phyloP scores from a whole-genome alignment of 164 flowering plant genomes.

The Malania oleifera region DNA sequence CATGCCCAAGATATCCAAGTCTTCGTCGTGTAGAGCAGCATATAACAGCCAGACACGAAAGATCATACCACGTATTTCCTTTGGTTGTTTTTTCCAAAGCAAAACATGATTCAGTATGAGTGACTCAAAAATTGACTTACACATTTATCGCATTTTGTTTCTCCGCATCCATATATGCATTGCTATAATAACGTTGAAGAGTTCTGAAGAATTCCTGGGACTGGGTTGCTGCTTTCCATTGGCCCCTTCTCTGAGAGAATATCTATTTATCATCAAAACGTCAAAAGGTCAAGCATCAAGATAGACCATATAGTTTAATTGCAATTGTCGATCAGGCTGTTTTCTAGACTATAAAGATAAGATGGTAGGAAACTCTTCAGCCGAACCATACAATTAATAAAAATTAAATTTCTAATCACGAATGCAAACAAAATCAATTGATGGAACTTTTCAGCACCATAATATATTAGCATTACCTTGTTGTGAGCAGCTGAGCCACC shows the following conservation, averaged over 20 bases:
- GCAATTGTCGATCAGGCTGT: no score
- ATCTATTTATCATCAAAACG: conserved; percentile 22
- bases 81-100: no score
- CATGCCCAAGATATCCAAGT: no score
- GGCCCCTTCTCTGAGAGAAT: conserved; percentile 54
- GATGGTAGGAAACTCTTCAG: neutral
- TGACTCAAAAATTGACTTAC: no score
- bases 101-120: no score
- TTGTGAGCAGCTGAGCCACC: conserved; percentile 64
- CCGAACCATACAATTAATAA: neutral
- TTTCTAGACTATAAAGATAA: neutral
- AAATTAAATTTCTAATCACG: neutral
- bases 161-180: conserved; percentile 54
- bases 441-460: neutral
- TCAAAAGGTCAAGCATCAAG: neutral
- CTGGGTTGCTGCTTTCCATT: conserved; percentile 53
- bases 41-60: no score
- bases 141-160: conserved; percentile 51
- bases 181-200: conserved; percentile 52
- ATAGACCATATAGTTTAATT: neutral
- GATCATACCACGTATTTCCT: no score
- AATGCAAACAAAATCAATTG: neutral
- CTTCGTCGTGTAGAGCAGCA: no score
- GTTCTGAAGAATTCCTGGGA: conserved; percentile 60
- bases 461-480: conserved; percentile 29